A percentile compares a stretch with the other conserved stretches of the same genome.
Conservation (phyloP, 805 yeast genomes). For the Candida sonorensis region DNA sequence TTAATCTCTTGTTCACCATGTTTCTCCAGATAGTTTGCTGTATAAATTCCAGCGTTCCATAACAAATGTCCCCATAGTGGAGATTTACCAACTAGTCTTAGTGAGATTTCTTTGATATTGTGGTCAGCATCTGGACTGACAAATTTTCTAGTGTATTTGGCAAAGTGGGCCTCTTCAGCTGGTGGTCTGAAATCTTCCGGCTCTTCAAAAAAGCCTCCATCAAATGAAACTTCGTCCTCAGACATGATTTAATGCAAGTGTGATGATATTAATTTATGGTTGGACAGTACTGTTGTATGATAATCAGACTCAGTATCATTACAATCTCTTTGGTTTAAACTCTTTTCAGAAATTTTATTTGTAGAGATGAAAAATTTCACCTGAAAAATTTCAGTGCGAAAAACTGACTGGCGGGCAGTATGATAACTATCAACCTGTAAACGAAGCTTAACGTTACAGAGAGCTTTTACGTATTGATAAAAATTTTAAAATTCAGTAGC, state of each 20-base stretch:
- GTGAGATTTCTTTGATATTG: conserved; percentile 35
- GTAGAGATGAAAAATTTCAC: too few species aligned
- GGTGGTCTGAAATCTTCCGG: conserved; percentile 73
- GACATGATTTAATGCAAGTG: conserved; percentile 7
- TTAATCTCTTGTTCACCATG: conserved; percentile 45
- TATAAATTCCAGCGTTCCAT: conserved; percentile 94
- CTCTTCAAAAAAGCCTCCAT: conserved; percentile 65
- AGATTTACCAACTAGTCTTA: conserved; percentile 81
- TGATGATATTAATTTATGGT: too few species aligned
- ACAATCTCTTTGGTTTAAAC: too few species aligned
- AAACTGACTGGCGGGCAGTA: too few species aligned
- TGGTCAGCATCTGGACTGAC: conserved; percentile 20
- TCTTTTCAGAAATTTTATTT: too few species aligned
- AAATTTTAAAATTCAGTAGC: too few species aligned
- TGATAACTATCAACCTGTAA: too few species aligned
- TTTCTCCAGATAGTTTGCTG: conserved; percentile 75
- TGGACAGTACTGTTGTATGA: too few species aligned
- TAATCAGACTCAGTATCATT: too few species aligned
- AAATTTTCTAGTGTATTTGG: conserved; percentile 43
- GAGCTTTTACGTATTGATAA: too few species aligned
- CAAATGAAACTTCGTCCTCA: conserved; percentile 21
- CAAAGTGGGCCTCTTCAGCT: conserved; percentile 64
- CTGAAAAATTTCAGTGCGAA: too few species aligned
- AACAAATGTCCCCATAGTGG: conserved; percentile 96
- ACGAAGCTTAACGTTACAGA: too few species aligned